Evolutionary conservation across 1,284 basidiomycete species (phyloP), one percentile per base, ranked within the genome.

Genomic region (Cryptococcus sp.): DNA sequence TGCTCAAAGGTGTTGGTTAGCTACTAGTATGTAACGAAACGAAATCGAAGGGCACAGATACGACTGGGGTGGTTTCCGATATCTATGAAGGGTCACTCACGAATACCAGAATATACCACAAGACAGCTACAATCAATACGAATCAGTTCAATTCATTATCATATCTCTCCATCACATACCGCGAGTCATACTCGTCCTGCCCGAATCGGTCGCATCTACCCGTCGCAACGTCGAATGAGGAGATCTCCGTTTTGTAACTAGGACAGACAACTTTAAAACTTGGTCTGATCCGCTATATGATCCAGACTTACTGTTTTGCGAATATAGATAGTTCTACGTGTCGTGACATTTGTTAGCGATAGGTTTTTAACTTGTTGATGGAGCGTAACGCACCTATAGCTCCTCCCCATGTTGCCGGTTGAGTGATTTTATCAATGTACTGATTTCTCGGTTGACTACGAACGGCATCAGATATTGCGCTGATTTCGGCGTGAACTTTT

Each of bases 21-120:
- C 39, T 17, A 7, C 16, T 15, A 39, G 37, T 1, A 19, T 13
- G 26, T 8, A 10, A 37, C 39, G 25, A 29, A 3, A 13, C 45
- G 25, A 19, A 7, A 19, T 3, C 5, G 45, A 19, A 23, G 13
- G n/a, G 20, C 15, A 13, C 40, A 26, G 39, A 39, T 23, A 20
- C 26, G 54, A 26, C 13, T 8, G 46, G 38, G 20, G 39, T 59
- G 8, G n/a, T n/a, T n/a, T n/a, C n/a, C n/a, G n/a, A n/a, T n/a
- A n/a, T n/a, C n/a, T n/a, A n/a, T n/a, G n/a, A n/a, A n/a, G n/a
- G 13, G 20, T 1, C 15, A 71, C 77, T 65, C 46, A 79, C 79
- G 93, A 53, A 95, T 94, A 8, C 93, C 93, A 1, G 89, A 92
- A 78, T 97, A 97, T 3, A 96, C 82, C 16, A 96, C 73, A 11